phyloP scores from a whole-genome alignment of 768 basidiomycete species.

The Suillus lakei region DNA sequence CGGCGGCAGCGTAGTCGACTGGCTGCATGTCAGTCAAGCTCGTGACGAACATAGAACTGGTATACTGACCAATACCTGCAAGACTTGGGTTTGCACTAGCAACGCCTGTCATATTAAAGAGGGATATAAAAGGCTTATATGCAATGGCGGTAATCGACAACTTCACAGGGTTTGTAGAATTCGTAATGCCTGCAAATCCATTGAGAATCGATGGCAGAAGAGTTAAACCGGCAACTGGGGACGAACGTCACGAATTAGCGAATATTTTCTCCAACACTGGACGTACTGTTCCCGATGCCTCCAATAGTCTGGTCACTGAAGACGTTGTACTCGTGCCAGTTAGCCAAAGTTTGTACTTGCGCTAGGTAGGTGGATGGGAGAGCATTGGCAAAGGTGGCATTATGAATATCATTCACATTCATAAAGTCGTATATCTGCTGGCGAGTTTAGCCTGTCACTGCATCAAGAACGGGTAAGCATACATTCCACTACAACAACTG shows the following conservation, averaged over 20 bases:
- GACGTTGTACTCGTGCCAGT: constrained; percentile 75
- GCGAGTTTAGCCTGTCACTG: not conserved
- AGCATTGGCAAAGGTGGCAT: constrained; percentile 50
- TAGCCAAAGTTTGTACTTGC: constrained; percentile 64
- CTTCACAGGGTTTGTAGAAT: constrained; percentile 56
- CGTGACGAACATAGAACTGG: not conserved
- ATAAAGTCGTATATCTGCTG: constrained; percentile 70
- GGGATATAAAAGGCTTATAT: constrained; percentile 78
- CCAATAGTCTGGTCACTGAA: constrained; percentile 56
- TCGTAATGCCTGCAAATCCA: constrained; percentile 55
- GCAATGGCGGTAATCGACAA: constrained; percentile 63
- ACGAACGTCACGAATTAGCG: not conserved
- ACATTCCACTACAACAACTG: constrained; percentile 48
- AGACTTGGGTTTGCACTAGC: constrained; percentile 54
- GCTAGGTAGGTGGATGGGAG: constrained; percentile 56
- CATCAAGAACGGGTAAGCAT: constrained; percentile 16
- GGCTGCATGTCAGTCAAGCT: not conserved
- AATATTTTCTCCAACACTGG: constrained; percentile 3
- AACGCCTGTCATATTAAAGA: constrained; percentile 78
- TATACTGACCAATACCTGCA: constrained; percentile 57
- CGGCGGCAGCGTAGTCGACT: constrained; percentile 68
- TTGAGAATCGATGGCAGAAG: constrained; percentile 64
- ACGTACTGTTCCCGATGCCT: constrained; percentile 70
- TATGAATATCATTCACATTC: constrained; percentile 74
- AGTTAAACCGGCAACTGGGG: constrained; percentile 66